Conservation (phyloP, 2,329 filamentous ascomycete genomes). For the Tolypocladium tundrense region DNA sequence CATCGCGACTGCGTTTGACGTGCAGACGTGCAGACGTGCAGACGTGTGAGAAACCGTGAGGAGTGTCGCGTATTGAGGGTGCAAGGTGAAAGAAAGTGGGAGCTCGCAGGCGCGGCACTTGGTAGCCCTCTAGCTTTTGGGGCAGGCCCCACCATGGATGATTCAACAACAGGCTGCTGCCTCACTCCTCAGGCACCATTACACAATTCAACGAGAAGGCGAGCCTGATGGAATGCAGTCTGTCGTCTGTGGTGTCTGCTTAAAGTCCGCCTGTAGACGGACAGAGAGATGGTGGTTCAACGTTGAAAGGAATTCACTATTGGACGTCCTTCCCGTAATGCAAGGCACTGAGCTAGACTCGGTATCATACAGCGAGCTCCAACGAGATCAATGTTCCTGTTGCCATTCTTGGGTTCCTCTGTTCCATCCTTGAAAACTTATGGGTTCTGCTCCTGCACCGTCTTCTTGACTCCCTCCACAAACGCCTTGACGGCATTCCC, state of each 20-base stretch:
- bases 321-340: neutral
- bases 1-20: slow-evolving; percentile 13
- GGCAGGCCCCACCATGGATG: neutral
- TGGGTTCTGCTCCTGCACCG: slow-evolving; percentile 49
- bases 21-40: neutral
- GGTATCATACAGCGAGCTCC: neutral
- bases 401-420: neutral
- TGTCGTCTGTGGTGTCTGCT: neutral
- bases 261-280: too few species aligned
- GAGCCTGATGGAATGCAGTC: neutral
- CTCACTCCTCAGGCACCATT: neutral
- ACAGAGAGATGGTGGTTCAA: neutral
- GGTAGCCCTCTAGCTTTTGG: neutral
- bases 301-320: neutral
- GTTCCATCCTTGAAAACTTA: neutral
- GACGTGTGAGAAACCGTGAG: neutral
- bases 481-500: slow-evolving; percentile 87
- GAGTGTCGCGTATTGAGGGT: neutral
- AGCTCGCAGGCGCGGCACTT: neutral
- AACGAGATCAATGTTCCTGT: neutral
- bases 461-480: slow-evolving; percentile 76
- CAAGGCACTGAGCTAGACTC: neutral
- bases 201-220: neutral
- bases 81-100: neutral
- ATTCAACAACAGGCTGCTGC: neutral